Base-by-base conservation (phyloP, 176 grass and related monocot genomes). In the Carex cristatella region DNA sequence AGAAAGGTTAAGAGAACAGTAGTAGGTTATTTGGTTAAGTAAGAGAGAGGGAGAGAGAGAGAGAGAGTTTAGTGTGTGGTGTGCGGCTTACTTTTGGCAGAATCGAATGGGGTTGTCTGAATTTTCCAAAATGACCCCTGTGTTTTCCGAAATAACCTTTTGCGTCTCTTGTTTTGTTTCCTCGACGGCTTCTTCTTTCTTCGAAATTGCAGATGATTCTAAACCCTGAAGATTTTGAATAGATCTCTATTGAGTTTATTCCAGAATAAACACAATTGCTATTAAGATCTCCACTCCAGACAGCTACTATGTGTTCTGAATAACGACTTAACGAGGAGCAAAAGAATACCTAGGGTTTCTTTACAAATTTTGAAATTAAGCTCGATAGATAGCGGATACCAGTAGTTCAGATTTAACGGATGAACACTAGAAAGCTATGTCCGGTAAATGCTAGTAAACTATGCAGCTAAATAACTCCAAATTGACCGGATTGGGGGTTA, bases 31-130 rank as follows among this genome's bases (percentile, higher is more conserved):
- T 67, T 32, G 62, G 40, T 66, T 51, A 14, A 66, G 32, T 67
- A 66, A 53, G 7, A 46, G 55, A 81, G 79, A 81, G 79, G 40
- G 5, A 59, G 8, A 81, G 11, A 79, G 27, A 37, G 40, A 80
- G 4, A 59, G 38, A 14, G n/a, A 67, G 42, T 31, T 30, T 32
- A 68, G 81, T 69, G 75, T 60, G 18, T n/a, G 54, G n/a, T 83
- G 33, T 55, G 73, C 23, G 74, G 51, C 74, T 83, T 67, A 83
- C 81, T 66, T 83, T 83, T 83, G 23, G 81, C 81, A 83, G 81
- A 55, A 3, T 51, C 23, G 81, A 83, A 83, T 35, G 81, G 63
- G 61, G 23, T 54, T 51, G 62, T 44, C 49, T 69, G 81, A 68
- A 66, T 19, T 83, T 83, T 51, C 81, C 40, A n/a, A 68, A 83